These are phyloP conservation scores for Chaetoscypha palmicola DNA, from an alignment of 2,329 filamentous ascomycete genomes.

Conservation along the genomic window DNA sequence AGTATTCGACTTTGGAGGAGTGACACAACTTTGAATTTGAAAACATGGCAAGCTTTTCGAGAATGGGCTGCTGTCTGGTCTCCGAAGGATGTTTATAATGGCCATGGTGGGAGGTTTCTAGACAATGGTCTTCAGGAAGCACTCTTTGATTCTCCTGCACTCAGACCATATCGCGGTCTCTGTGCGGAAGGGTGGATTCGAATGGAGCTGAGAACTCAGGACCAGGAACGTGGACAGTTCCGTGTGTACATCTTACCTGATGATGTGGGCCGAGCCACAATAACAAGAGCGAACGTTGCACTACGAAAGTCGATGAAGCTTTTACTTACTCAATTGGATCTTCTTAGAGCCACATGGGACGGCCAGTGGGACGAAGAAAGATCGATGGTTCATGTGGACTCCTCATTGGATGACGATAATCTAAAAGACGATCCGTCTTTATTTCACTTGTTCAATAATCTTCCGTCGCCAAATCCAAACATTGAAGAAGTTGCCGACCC, in stretches of 20 bases:
- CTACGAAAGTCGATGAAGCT: constrained; percentile 40
- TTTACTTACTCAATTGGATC: constrained; percentile 50
- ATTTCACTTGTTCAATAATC: constrained; percentile 64
- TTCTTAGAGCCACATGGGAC: constrained; percentile 48
- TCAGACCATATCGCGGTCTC: constrained; percentile 15
- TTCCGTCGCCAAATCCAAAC: constrained; percentile 61
- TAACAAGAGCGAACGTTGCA: constrained; percentile 42
- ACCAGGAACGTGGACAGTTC: constrained; percentile 29
- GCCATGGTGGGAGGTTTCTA: constrained; percentile 8
- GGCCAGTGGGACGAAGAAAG: constrained; percentile 32
- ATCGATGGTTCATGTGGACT: constrained; percentile 34
- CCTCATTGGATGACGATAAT: constrained; percentile 25
- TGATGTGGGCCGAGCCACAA: constrained; percentile 48
- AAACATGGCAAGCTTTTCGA: constrained; percentile 11
- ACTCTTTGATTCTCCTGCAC: constrained; percentile 13
- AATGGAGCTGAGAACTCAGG: constrained; percentile 23
- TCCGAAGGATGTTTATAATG: constrained; percentile 6
- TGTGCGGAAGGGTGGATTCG: constrained; percentile 27
- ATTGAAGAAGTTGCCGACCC: constrained; percentile 41
- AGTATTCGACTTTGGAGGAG: constrained; percentile 19
- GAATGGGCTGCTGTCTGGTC: constrained; percentile 20
- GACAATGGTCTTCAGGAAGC: constrained; percentile 15
- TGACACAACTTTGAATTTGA: constrained; percentile 6
- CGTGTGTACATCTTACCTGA: constrained; percentile 60
- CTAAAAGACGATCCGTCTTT: constrained; percentile 44